Percentiles rank a stretch among this genome's conserved stretches.
Conservation (phyloP, 1,284 basidiomycete species). For the Erythrobasidium hasegawianum region DNA sequence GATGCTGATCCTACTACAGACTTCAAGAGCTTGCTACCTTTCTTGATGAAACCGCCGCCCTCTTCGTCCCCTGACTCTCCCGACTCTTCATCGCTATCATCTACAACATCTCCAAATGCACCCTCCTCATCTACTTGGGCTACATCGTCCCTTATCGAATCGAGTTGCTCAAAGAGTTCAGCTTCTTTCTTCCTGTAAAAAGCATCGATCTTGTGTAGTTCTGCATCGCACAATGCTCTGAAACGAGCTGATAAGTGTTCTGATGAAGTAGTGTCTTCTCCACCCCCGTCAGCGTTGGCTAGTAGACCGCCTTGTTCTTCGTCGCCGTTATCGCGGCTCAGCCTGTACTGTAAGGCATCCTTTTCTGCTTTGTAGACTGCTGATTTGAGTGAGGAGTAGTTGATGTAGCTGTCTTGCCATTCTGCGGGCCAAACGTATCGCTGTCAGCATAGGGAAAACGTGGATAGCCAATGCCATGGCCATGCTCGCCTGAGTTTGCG, state of each 20-base stretch:
- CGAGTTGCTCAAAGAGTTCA: conserved; percentile 64
- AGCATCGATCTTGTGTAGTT: conserved; percentile 72
- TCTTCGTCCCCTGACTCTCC: conserved; percentile 56
- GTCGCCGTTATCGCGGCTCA: conserved; percentile 58
- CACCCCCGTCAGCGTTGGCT: conserved; percentile 57
- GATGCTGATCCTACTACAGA: conserved; percentile 37
- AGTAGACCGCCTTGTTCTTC: conserved; percentile 58
- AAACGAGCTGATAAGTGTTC: conserved; percentile 58
- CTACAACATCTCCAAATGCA: conserved; percentile 54
- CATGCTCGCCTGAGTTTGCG: neutral
- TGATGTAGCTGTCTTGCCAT: conserved; percentile 91
- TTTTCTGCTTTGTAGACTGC: conserved; percentile 73
- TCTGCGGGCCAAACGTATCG: conserved; percentile 54
- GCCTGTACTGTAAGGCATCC: conserved; percentile 47
- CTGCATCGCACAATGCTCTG: conserved; percentile 70
- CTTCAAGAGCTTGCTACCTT: conserved; percentile 35
- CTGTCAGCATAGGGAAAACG: too few relatives aligned
- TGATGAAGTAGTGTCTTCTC: conserved; percentile 51
- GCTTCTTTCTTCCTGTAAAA: conserved; percentile 78
- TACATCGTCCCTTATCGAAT: conserved; percentile 60
- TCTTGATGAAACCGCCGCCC: conserved; percentile 49
- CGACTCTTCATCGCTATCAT: conserved; percentile 63
- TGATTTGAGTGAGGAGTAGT: conserved; percentile 79
- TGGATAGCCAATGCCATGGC: too few relatives aligned
- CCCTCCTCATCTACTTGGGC: conserved; percentile 59